These are phyloP conservation scores for Prunus yedoensis DNA, from an alignment of 331 rosid species.

Conservation along the genomic window DNA sequence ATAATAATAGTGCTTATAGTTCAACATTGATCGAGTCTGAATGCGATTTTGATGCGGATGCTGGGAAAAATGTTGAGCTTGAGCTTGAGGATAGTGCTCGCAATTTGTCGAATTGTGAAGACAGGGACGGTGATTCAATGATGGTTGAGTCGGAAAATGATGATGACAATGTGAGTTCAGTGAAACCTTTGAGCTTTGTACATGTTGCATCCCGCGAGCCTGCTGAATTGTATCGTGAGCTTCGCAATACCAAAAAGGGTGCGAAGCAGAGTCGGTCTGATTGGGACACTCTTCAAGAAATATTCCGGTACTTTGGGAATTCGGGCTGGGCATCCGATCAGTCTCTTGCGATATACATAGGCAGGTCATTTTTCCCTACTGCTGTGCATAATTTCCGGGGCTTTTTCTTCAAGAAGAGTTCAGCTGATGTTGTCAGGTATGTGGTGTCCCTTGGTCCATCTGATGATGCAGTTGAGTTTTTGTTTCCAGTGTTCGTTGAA, in stretches of 20 bases:
- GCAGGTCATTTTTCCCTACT: constrained; percentile 81
- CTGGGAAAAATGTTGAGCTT: constrained; percentile 33
- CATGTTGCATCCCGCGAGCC: constrained; percentile 47
- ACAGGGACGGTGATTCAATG: constrained; percentile 23
- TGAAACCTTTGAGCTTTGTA: constrained; percentile 19
- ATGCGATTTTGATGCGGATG: constrained; percentile 47
- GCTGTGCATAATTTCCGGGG: constrained; percentile 57
- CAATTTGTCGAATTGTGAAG: constrained; percentile 19
- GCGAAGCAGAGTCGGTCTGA: constrained; percentile 35
- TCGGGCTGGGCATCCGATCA: constrained; percentile 90
- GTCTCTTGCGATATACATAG: constrained; percentile 88
- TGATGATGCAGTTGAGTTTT: constrained; percentile 63
- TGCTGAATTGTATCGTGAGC: constrained; percentile 52
- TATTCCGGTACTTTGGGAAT: constrained; percentile 41
- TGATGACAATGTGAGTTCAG: constrained; percentile 23
- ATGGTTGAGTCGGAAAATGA: constrained; percentile 25
- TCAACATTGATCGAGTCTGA: constrained; percentile 11
- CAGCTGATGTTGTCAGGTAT: constrained; percentile 50
- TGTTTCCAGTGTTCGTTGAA: constrained; percentile 88
- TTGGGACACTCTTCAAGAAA: constrained; percentile 41
- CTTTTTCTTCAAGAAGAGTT: constrained; percentile 53
- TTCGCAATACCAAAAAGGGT: constrained; percentile 35
- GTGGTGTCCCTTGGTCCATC: constrained; percentile 64
- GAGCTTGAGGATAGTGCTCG: constrained; percentile 29
- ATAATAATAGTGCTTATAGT: constrained; percentile 15